Base-by-base conservation (phyloP, 768 basidiomycete genomes). In the Leccinum olivaceopallidum region DNA sequence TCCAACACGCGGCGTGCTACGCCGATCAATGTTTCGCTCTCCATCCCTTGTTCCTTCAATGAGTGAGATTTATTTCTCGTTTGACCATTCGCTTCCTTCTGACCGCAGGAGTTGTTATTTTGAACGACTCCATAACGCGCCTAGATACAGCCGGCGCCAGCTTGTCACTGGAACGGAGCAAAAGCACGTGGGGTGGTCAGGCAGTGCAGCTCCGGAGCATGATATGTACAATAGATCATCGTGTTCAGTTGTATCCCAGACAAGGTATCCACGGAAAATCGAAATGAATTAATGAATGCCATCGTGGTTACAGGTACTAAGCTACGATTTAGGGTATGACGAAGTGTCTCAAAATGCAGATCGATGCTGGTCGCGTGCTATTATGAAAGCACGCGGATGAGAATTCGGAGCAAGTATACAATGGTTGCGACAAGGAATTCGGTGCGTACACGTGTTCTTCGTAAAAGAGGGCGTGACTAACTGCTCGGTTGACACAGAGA, bases 251-350 rank as follows among this genome's bases (percentile, higher is more conserved):
- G 18, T 39, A 18, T 7, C 16, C 18, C 42, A 42, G 42, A 42
- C n/a, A 42, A 42, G 42, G 42, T 42, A n/a, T n/a, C 42, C 42
- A 42, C 42, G 4, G 5, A 42, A 42, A 42, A n/a, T 9, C 3
- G n/a, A 16, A 53, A 32, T 20, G 5, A 20, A 62, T 55, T 50
- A 62, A 56, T 16, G 7, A 5, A 28, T 52, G 28, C 26, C 34
- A 63, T 34, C 32, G n/a, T 44, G 48, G 28, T 53, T 57, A 60
- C 24, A 22, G 62, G 28, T 50, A 60, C 14, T 24, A 55, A 53
- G 47, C 44, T 71, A 63, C 55, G 57, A 32, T 50, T 36, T 69
- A 69, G 28, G 39, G 37, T 69, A 69, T 36, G 10, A 9, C 18
- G 57, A 49, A 61, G 13, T 6, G n/a, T 22, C 34, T 52, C 53